These are phyloP conservation scores for Hericium erinaceus DNA, from an alignment of 768 basidiomycete species.

Conservation along the genomic window DNA sequence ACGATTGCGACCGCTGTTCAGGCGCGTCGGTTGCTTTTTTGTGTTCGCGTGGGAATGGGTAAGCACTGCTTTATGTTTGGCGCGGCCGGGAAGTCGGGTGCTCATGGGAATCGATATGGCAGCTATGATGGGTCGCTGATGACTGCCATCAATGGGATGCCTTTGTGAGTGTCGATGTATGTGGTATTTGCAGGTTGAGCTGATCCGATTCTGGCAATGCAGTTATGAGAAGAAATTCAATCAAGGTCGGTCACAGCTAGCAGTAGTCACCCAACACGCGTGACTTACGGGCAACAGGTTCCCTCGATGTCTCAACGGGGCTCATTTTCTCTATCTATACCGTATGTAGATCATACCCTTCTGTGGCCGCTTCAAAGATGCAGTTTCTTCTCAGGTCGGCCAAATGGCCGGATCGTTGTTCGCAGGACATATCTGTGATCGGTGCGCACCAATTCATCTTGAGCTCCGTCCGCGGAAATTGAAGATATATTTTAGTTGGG, in stretches of 20 bases:
- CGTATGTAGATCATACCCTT: neutral
- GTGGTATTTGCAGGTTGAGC: neutral
- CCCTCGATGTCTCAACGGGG: neutral
- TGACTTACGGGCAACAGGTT: neutral
- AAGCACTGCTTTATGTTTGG: neutral
- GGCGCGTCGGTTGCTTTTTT: neutral
- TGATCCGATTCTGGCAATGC: neutral
- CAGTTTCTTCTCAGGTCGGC: neutral
- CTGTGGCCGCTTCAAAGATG: neutral
- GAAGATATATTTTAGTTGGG: neutral
- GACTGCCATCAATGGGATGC: conserved; percentile 4
- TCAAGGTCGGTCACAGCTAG: neutral
- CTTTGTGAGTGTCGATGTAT: neutral
- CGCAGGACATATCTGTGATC: conserved; percentile 1
- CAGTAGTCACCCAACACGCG: neutral
- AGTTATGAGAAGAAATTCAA: neutral
- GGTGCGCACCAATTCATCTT: neutral
- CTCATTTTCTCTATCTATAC: conserved; percentile 3
- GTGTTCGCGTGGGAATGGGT: conserved; percentile 1
- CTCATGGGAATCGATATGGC: neutral
- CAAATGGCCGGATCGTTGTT: conserved; percentile 1
- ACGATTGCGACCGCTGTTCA: too few relatives aligned
- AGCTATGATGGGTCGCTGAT: conserved; percentile 1
- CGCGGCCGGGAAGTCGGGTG: neutral
- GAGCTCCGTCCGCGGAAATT: neutral